phyloP scores from a whole-genome alignment of 257 asterid genomes.

The Nicotiana attenuata region DNA sequence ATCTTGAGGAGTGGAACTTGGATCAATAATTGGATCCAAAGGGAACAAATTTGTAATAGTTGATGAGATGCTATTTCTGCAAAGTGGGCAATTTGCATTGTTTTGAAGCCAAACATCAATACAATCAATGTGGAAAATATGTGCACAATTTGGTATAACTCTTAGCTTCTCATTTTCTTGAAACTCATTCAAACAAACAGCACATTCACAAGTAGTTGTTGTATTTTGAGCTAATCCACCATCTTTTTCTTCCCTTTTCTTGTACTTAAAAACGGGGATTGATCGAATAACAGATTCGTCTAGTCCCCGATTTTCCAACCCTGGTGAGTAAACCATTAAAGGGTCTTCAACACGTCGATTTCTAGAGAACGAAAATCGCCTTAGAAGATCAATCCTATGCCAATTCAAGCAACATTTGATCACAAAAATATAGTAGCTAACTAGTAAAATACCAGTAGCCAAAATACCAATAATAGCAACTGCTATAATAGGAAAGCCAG shows the following conservation, averaged over 20 bases:
- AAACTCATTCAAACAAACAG: conserved; percentile 77
- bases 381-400: conserved; percentile 64
- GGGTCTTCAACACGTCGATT: conserved; percentile 40
- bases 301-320: conserved; percentile 50
- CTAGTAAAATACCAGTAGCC: conserved; percentile 72
- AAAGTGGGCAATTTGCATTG: conserved; percentile 86
- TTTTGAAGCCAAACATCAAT: conserved; percentile 90
- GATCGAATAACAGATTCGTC: conserved; percentile 56
- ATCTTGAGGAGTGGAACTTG: conserved; percentile 28
- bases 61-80: conserved; percentile 54
- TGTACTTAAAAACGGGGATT: conserved; percentile 56
- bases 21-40: conserved; percentile 25
- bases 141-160: conserved; percentile 62
- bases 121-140: conserved; percentile 76
- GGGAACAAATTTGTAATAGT: conserved; percentile 10
- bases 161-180: conserved; percentile 58
- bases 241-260: conserved; percentile 16
- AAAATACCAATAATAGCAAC: conserved; percentile 79
- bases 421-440: conserved; percentile 81
- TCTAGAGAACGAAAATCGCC: conserved; percentile 55
- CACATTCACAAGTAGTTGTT: conserved; percentile 38
- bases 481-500: conserved; percentile 75
- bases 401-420: conserved; percentile 86
- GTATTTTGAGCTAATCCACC: neutral
- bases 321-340: conserved; percentile 28